Evolutionary conservation across 169 alveolate species (phyloP), one percentile per base, ranked within the genome.

Genomic region (Babesia ovata): DNA sequence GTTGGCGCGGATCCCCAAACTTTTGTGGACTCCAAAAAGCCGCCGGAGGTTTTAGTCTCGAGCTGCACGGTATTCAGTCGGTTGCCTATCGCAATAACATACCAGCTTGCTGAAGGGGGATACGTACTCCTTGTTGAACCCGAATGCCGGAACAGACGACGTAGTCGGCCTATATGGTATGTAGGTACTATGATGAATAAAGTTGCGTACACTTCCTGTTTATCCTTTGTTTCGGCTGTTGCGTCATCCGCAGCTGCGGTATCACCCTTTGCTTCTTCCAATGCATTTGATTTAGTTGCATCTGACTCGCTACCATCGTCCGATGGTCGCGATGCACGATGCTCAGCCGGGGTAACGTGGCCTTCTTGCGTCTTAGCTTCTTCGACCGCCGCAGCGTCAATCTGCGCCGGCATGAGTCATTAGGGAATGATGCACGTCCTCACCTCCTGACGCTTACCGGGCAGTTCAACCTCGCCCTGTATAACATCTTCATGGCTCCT

Each of bases 101-200:
- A 79, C 84, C 86, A 83, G 52, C 58, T 73, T 75, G 75, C 75
- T 78, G 49, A 73, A 70, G 29, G 90, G 86, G 48, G 76, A 67
- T 2, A 56, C 79, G 42, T 63, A 83, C 28, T 73, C 86, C 39
- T 61, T 74, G 46, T 52, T 70, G 77, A 56, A 44, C 1, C 21
- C 57, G 28, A 62, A 33, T 33, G 39, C 39, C 10, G 39, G 2
- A 2, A 33, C 39, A 6, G 39, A 6, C 10, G 39, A 6, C 6
- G 2, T 2, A 6, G 6, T 33, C 2, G 39, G 39, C 39, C 39
- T 33, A 33, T 4, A 33, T 33, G 2, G 39, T 6, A 33, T 33
- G 39, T 33, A 33, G 39, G 39, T 33, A 6, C 39, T 33, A 33
- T 33, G 39, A 33, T 33, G 39, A 33, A 33, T 33, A 33, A 33